Base-by-base conservation (phyloP, 768 basidiomycete genomes). In the Rhodocollybia butyracea region DNA sequence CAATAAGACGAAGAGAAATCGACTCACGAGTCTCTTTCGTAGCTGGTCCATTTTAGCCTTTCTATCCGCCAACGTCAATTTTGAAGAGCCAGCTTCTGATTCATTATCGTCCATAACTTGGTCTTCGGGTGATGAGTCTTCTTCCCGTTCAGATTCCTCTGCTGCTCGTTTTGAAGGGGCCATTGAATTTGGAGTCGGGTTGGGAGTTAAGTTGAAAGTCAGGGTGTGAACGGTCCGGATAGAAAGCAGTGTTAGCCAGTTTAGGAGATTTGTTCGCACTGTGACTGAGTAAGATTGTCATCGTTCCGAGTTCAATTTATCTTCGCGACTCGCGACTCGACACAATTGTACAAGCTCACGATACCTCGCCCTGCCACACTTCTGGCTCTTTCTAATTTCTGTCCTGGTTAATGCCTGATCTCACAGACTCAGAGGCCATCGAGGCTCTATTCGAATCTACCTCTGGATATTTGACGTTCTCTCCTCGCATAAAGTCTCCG, bases 21-120 rank as follows among this genome's bases (percentile, higher is more conserved):
- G 26, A n/a, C 82, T 45, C 51, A 94, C 95, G 83, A 94, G 91
- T 65, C 83, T 86, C 68, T 82, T 79, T 58, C 91, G 76, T 39
- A 97, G 76, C 61, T 85, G 76, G 26, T 85, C 86, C 70, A 95
- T 70, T 74, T 89, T 94, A 19, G 80, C 83, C 68, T 85, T 85
- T 55, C 92, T 75, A 61, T 89, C 89, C 53, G 88, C 85, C 78
- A 89, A 77, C 0, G 82, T 80, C 64, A 77, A 50, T 52, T 72
- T 58, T 10, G 53, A 46, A 34, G 53, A 34, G 26, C 43, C 53
- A 36, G 21, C 26, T 36, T 43, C 52, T 13, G 11, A 2, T 32
- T 41, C 31, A 4, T 6, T 19, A 34, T 17, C 40, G 13, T 54
- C 53, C 34, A 38, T 39, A 19, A 13, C 22, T 6, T 39, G 21